A percentile compares a stretch with the other conserved stretches of the same genome.
These are phyloP conservation scores for Mucor plumbeus DNA, from an alignment of 371 early-diverging fungal genomes.

Conservation along the genomic window DNA sequence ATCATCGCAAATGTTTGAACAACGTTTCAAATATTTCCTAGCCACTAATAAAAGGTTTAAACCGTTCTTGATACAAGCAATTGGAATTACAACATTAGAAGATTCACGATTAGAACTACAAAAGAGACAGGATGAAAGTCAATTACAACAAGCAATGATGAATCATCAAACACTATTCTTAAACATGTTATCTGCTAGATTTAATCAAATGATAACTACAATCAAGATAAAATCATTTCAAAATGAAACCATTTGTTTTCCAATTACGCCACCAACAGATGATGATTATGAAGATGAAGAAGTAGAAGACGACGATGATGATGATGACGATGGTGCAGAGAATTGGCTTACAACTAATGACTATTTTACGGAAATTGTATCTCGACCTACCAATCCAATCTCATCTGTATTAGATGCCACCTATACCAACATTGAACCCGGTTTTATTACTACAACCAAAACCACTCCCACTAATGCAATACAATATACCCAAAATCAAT, in stretches of 20 bases:
- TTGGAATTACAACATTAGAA: constrained; percentile 26
- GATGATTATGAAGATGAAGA: constrained; percentile 1
- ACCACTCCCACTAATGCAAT: neutral
- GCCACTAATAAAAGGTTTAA: constrained; percentile 45
- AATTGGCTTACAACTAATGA: neutral
- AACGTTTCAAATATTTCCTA: constrained; percentile 51
- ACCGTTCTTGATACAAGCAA: constrained; percentile 38
- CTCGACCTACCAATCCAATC: constrained; percentile 21
- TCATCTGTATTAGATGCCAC: constrained; percentile 18
- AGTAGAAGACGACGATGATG: too few species aligned
- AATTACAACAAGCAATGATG: constrained; percentile 9
- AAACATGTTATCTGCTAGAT: constrained; percentile 5
- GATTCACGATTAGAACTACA: constrained; percentile 6
- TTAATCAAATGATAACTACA: constrained; percentile 8
- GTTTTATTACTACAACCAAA: neutral
- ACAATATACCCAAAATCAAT: neutral
- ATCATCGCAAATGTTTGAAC: constrained; percentile 37
- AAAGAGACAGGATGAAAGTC: neutral
- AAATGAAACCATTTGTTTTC: neutral
- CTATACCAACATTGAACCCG: neutral
- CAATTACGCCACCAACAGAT: constrained; percentile 9
- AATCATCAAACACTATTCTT: constrained; percentile 6
- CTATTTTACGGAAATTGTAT: neutral
- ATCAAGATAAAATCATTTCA: neutral
- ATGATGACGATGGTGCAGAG: neutral